These are phyloP conservation scores for Vachellia collinsii DNA, from an alignment of 306 rosid genomes.

Conservation along the genomic window DNA sequence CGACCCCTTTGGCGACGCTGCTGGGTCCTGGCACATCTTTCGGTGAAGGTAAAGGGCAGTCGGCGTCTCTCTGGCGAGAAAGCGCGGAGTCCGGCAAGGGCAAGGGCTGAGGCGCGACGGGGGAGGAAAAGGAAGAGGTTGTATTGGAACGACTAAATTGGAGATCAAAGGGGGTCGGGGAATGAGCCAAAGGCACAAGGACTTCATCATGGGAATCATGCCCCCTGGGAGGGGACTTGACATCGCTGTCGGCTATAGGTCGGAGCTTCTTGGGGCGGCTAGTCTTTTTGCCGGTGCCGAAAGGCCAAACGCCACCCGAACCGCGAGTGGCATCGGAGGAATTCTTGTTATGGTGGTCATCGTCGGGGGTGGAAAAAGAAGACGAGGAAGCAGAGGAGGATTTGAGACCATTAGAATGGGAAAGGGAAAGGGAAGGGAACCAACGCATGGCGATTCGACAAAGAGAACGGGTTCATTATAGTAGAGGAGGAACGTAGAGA, in stretches of 20 bases:
- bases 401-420: conserved; percentile 15
- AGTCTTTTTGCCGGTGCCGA: conserved; percentile 45
- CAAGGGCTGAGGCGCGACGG: conserved; percentile 64
- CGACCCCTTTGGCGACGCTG: conserved; percentile 25
- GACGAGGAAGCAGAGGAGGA: conserved; percentile 37
- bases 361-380: conserved; percentile 12
- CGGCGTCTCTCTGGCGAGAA: conserved; percentile 46
- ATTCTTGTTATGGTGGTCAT: conserved; percentile 31
- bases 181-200: conserved; percentile 30
- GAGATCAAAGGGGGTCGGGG: conserved; percentile 26
- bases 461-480: neutral
- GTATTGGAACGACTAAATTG: conserved; percentile 28
- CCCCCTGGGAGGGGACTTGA: conserved; percentile 23
- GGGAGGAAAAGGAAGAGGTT: neutral
- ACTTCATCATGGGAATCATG: conserved; percentile 21
- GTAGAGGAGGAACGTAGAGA: conserved; percentile 4
- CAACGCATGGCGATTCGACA: conserved; percentile 65
- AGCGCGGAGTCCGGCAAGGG: conserved; percentile 68
- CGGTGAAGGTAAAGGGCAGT: conserved; percentile 66
- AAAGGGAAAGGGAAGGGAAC: conserved; percentile 61
- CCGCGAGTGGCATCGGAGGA: neutral
- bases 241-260: conserved; percentile 32
- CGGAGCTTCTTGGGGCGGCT: conserved; percentile 51
- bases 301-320: conserved; percentile 49
- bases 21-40: conserved; percentile 26